Base-by-base conservation (phyloP, 228 moss, liverwort and hornwort genomes). In the Sphagnum fallax region DNA sequence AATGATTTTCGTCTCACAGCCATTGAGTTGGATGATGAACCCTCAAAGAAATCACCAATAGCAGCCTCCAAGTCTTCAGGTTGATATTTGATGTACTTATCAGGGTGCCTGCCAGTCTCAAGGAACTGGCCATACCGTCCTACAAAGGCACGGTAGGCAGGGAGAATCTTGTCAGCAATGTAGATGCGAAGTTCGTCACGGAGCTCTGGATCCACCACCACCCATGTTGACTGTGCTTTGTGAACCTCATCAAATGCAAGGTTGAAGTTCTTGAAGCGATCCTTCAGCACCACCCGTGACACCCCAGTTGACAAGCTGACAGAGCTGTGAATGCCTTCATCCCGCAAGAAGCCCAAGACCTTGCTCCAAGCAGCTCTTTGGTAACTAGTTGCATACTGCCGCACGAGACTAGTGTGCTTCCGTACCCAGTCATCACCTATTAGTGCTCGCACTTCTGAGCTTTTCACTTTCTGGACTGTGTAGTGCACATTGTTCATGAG, bases 401-500 rank as follows among this genome's bases (percentile, higher is more conserved):
- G 77, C 10, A 98, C 98, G 84, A 90, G 84, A 70, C 81, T 82
- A 10, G 86, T 92, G 78, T 93, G 94, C 76, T 86, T 92, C 5
- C 76, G 77, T 70, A 98, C 98, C 98, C 98, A 98, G 70, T 98
- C 91, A 74, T 98, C 98, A 15, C 98, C 98, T 77, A 98, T 79
- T 74, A 98, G 73, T 49, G 78, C 79, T 14, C 92, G 81, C 60
- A 98, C 90, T 75, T 93, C 98, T 4, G 98, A 85, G 6, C 75
- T 78, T 85, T 86, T 93, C 63, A 98, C 93, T 81, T 93, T 98
- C 74, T 92, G 93, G 75, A 91, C 98, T 75, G 93, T 98, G 71
- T 98, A 98, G 71, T 98, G 93, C 76, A 93, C 89, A 82, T 96
- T 96, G 87, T 96, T 98, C 97, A 98, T 98, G 50, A 98, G 77